Conservation (phyloP, 2,329 filamentous ascomycete species). For the Calonectria pteridis region DNA sequence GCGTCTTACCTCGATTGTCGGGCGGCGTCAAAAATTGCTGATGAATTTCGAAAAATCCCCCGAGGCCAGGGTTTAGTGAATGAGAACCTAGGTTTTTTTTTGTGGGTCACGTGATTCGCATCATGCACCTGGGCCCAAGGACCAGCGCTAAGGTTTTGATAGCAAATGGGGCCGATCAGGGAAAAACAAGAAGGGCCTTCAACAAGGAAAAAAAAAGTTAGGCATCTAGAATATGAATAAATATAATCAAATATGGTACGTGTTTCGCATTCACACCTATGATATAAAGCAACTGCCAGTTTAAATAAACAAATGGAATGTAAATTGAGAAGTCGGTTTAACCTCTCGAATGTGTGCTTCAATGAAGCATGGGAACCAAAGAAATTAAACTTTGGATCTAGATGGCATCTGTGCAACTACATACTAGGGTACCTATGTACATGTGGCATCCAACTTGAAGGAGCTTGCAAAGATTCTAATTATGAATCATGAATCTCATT, state of each 20-base stretch:
- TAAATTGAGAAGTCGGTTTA: background rate
- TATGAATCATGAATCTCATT: conserved; percentile 30
- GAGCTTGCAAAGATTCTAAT: conserved; percentile 8
- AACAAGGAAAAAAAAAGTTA: background rate
- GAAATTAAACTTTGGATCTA: background rate
- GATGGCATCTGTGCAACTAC: background rate
- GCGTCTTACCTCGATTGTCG: conserved; percentile 55
- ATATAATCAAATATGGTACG: background rate
- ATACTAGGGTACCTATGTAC: conserved; percentile 1
- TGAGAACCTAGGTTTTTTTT: conserved; percentile 53
- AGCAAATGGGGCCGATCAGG: background rate
- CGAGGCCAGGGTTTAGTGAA: conserved; percentile 54
- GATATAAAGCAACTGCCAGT: too few species aligned
- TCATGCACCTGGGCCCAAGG: background rate
- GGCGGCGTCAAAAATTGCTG: conserved; percentile 55
- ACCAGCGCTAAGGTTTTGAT: background rate
- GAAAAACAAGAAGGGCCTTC: background rate
- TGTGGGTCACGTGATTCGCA: conserved; percentile 31
- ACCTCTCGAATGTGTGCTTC: background rate
- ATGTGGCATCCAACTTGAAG: background rate
- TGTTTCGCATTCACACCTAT: background rate
- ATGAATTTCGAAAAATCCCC: conserved; percentile 54
- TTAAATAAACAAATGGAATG: background rate
- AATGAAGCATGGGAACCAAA: background rate
- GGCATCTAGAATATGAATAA: background rate